Conservation (phyloP, 192 early-diverging fungal genomes). For the Coemansia sp. region DNA sequence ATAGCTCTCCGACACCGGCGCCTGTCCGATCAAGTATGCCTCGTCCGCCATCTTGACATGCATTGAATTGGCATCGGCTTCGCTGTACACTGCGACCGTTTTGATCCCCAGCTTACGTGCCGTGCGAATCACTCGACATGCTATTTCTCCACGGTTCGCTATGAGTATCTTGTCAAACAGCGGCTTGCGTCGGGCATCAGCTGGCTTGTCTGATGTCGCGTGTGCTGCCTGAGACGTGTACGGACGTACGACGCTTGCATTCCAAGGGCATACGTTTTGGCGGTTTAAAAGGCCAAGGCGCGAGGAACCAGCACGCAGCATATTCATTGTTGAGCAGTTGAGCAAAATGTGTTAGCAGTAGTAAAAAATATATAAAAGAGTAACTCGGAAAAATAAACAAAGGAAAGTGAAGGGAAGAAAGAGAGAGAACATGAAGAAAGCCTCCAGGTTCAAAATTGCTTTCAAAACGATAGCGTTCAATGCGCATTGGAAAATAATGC, state of each 20-base stretch:
- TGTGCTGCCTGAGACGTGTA: not conserved
- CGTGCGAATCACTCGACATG: slow-evolving; percentile 77
- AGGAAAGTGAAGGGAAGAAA: not conserved
- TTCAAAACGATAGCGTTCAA: too few species aligned
- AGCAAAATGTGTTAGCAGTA: not conserved
- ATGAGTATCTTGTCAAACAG: slow-evolving; percentile 96
- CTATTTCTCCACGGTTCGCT: slow-evolving; percentile 91
- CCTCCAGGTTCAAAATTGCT: too few species aligned
- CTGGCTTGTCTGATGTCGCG: not conserved
- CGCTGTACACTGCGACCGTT: slow-evolving; percentile 90
- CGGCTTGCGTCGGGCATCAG: slow-evolving; percentile 50
- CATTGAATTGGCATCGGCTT: slow-evolving; percentile 83
- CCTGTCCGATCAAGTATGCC: slow-evolving; percentile 86
- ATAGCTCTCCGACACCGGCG: slow-evolving; percentile 80
- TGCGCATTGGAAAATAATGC: not conserved
- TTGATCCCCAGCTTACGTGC: slow-evolving; percentile 89
- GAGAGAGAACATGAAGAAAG: not conserved
- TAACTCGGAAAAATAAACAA: not conserved
- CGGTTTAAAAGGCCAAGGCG: not conserved
- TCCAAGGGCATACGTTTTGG: not conserved
- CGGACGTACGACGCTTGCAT: not conserved
- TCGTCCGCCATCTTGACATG: slow-evolving; percentile 93
- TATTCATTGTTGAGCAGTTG: not conserved
- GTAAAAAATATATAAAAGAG: not conserved
- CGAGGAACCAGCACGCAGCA: not conserved